These are phyloP conservation scores for Allantophomopsis cytisporea DNA, from an alignment of 2,329 filamentous ascomycete genomes.

Conservation along the genomic window DNA sequence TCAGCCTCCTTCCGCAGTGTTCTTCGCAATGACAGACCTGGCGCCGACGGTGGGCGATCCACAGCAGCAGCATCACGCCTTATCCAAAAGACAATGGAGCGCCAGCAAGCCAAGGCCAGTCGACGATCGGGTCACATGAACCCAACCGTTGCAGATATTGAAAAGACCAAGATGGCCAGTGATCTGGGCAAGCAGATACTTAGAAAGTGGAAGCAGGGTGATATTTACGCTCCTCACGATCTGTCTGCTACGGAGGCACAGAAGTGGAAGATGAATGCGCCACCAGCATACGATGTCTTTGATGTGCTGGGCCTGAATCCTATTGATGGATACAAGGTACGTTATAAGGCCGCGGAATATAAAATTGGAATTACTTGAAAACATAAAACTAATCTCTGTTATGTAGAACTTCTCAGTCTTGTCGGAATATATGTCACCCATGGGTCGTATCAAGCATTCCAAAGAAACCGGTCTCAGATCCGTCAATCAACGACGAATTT, in stretches of 20 bases:
- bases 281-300: slow-evolving; percentile 54
- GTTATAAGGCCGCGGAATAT: slow-evolving; percentile 11
- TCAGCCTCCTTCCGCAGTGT: too few species aligned
- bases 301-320: slow-evolving; percentile 72
- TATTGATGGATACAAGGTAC: slow-evolving; percentile 74
- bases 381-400: slow-evolving; percentile 3
- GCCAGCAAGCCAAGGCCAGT: too few species aligned
- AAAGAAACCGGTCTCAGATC: slow-evolving; percentile 66
- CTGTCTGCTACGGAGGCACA: slow-evolving; percentile 62
- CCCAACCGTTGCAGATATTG: slow-evolving; percentile 2
- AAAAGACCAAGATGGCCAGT: slow-evolving; percentile 17
- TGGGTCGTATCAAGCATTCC: slow-evolving; percentile 75
- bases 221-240: slow-evolving; percentile 87
- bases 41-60: too few species aligned
- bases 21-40: too few species aligned
- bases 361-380: neutral
- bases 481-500: slow-evolving; percentile 84
- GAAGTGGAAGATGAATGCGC: slow-evolving; percentile 57
- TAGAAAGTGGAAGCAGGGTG: slow-evolving; percentile 62
- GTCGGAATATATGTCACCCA: slow-evolving; percentile 73
- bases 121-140: too few species aligned
- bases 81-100: too few species aligned
- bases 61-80: too few species aligned
- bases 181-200: slow-evolving; percentile 51
- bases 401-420: slow-evolving; percentile 81